Percentiles rank a stretch among this genome's conserved stretches.
Conservation (phyloP, 352 stramenopile genomes). For the Pythium dissimile region DNA sequence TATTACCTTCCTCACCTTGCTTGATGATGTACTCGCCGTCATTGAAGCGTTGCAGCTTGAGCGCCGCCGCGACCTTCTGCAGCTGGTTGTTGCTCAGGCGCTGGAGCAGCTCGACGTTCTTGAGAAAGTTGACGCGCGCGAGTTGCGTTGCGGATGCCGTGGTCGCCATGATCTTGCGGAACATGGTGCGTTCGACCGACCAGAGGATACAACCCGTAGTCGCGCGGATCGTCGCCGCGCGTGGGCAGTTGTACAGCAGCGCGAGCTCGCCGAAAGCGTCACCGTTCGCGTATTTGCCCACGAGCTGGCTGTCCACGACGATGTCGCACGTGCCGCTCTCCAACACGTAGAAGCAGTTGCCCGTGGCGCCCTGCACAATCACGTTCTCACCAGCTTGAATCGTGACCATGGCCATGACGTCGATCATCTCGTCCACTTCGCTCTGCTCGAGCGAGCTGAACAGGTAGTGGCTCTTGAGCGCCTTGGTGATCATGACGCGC, state of each 20-base stretch:
- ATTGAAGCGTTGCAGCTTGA: constrained; percentile 84
- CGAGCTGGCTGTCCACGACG: constrained; percentile 71
- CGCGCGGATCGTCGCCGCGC: constrained; percentile 91
- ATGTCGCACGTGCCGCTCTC: constrained; percentile 88
- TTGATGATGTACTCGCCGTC: constrained; percentile 92
- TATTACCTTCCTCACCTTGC: constrained; percentile 93
- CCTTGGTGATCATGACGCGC: constrained; percentile 70
- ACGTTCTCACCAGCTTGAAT: constrained; percentile 60
- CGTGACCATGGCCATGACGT: constrained; percentile 78
- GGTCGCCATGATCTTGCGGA: constrained; percentile 80
- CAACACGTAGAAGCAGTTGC: constrained; percentile 94
- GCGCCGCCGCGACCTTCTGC: constrained; percentile 76
- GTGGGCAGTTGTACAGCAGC: constrained; percentile 95
- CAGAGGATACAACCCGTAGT: constrained; percentile 87
- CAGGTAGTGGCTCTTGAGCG: constrained; percentile 81
- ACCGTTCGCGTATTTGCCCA: constrained; percentile 74
- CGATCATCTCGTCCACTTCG: constrained; percentile 82
- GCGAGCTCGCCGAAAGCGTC: constrained; percentile 96
- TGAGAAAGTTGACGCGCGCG: constrained; percentile 87
- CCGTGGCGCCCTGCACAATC: constrained; percentile 79
- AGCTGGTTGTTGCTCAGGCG: constrained; percentile 87
- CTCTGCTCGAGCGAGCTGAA: constrained; percentile 72
- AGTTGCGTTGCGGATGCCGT: constrained; percentile 73
- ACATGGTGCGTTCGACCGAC: constrained; percentile 90
- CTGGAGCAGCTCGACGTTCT: constrained; percentile 92